Percentiles rank a stretch among this genome's conserved stretches.
Evolutionary conservation across 108 stramenopile species (phyloP).

Genomic region (Seminavis robusta): DNA sequence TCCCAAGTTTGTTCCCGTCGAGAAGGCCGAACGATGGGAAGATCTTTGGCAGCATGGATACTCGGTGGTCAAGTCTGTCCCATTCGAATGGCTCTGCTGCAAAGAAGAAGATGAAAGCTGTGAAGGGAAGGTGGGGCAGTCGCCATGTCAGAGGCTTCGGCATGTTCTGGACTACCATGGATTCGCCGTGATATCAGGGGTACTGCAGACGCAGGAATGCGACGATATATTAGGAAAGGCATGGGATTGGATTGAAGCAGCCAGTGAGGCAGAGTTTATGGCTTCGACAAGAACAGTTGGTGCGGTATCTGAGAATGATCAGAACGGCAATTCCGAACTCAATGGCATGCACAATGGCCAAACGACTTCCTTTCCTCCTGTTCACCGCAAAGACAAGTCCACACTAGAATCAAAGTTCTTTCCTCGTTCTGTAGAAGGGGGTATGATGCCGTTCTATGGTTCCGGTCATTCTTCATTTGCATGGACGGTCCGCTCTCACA

Average conservation of each 20-base stretch:
- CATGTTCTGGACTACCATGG: conserved; percentile 16
- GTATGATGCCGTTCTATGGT: conserved; percentile 32
- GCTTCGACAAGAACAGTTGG: background rate
- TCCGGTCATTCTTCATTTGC: conserved; percentile 26
- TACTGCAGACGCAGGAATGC: conserved; percentile 14
- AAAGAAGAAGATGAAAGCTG: no score
- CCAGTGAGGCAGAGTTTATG: conserved; percentile 15
- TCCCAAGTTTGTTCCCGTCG: no score
- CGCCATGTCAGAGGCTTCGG: no score
- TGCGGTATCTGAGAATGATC: background rate
- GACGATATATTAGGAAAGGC: conserved; percentile 7
- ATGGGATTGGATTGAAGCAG: conserved; percentile 27
- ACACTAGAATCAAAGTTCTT: conserved; percentile 6
- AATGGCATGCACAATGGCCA: background rate
- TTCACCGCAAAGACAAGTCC: no score
- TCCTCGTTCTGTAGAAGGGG: conserved; percentile 19
- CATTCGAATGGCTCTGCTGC: no score
- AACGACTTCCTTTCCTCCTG: background rate
- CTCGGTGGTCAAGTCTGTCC: no score
- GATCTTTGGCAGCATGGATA: no score
- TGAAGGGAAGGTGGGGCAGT: no score
- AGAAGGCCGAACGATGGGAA: no score
- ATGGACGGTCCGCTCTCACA: conserved; percentile 18
- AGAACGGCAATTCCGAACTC: background rate
- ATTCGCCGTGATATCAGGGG: conserved; percentile 23